Evolutionary conservation across 2,329 filamentous ascomycete genomes (phyloP), one percentile per base, ranked within the genome.

Genomic region (Colletotrichum sp.): DNA sequence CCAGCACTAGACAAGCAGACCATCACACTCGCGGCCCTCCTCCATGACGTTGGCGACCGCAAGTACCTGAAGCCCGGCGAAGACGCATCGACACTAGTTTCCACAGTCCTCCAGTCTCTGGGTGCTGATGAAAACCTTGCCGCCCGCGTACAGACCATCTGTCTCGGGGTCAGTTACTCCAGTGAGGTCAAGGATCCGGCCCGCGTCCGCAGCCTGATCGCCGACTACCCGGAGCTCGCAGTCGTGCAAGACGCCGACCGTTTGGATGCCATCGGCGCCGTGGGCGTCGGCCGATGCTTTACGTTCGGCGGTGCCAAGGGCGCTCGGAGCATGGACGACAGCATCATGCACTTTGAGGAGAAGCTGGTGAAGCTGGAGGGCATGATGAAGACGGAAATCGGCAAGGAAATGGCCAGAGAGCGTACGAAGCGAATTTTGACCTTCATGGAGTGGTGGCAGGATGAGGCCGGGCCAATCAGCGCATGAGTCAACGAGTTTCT

Each of bases 191-290:
- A 90, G 79, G 88, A 96, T 80, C 93, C 93, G 1, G 85, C 84
- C 8, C 84, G 86, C 15, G 92, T 95, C 10, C 84, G 84, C n/a
- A 84, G 86, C 2, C 87, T 96, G n/a, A 87, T 98, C n/a, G 82
- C 82, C 8, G 81, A 85, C 34, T 87, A 94, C 82, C 95, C 95
- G 2, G 95, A 97, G 83, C 87, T 97, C 38, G 96, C 92, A 0
- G 91, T 98, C 64, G 95, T 98, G 36, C 96, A 98, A 85, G 96
- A 98, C 84, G 96, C 96, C 6, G 96, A 98, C 86, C 90, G 96
- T 8, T 87, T 99, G n/a, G 96, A 99, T 85, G 94, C 96, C 6
- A 93, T 98, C 66, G 96, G 96, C 1, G 95, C 94, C 0, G 91
- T 98, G 34, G 96, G 96, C 1, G 93, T 98, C 72, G 96, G 92